Conservation (phyloP, 352 stramenopile genomes). For the Thalassiosira mediterranea region DNA sequence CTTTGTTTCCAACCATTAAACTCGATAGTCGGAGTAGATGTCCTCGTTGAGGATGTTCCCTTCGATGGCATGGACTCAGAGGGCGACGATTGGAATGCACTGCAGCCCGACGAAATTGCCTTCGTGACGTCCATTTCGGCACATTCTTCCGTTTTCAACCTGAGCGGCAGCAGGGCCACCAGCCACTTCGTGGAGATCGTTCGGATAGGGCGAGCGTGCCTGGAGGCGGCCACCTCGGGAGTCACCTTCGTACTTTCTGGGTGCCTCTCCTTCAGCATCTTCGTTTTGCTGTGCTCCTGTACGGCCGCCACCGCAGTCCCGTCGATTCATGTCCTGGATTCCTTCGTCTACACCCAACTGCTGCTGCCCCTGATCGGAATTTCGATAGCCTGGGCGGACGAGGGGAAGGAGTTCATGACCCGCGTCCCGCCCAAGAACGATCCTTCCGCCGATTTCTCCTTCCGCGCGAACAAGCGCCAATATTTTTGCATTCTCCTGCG, state of each 20-base stretch:
- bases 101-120: slow-evolving; percentile 61
- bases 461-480: slow-evolving; percentile 54
- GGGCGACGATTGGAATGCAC: slow-evolving; percentile 19
- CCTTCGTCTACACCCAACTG: slow-evolving; percentile 68
- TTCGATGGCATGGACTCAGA: slow-evolving; percentile 20
- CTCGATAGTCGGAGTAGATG: slow-evolving; percentile 83
- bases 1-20: too few relatives aligned
- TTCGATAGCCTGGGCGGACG: slow-evolving; percentile 68
- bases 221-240: slow-evolving; percentile 62
- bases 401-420: slow-evolving; percentile 69
- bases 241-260: slow-evolving; percentile 65
- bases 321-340: slow-evolving; percentile 55
- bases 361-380: slow-evolving; percentile 70
- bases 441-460: slow-evolving; percentile 48
- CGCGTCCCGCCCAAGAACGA: slow-evolving; percentile 61
- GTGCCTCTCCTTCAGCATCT: slow-evolving; percentile 70
- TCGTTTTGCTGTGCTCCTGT: slow-evolving; percentile 67
- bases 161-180: slow-evolving; percentile 57
- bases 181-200: slow-evolving; percentile 76
- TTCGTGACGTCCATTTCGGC: slow-evolving; percentile 76
- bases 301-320: slow-evolving; percentile 60
- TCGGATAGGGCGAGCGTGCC: slow-evolving; percentile 60
- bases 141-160: slow-evolving; percentile 73
- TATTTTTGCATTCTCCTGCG: slow-evolving; percentile 58
- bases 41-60: slow-evolving; percentile 63